phyloP scores from a whole-genome alignment of 331 rosid species.

The Acacia concinna region DNA sequence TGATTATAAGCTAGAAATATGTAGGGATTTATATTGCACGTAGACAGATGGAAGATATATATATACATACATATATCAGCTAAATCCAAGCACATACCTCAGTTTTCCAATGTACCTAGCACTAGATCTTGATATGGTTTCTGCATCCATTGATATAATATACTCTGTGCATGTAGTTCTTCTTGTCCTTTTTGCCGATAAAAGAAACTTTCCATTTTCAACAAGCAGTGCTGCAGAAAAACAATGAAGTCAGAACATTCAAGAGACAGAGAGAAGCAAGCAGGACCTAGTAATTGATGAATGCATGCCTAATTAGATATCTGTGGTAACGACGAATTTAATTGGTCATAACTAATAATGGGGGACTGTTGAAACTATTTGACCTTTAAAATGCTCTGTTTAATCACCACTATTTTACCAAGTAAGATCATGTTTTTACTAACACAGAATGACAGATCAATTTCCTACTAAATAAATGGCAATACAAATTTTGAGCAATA shows the following conservation, averaged over 20 bases:
- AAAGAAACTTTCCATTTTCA: conserved; percentile 93
- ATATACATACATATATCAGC: not conserved
- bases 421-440: not conserved
- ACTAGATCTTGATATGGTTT: conserved; percentile 78
- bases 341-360: not conserved
- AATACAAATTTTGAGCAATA: not conserved
- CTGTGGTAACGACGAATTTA: not conserved
- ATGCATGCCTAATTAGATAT: not conserved
- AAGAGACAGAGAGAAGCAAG: not conserved
- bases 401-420: not conserved
- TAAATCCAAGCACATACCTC: conserved; percentile 48
- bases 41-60: not conserved
- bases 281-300: not conserved
- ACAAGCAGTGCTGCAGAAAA: conserved; percentile 68
- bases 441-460: not conserved
- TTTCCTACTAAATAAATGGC: not conserved
- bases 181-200: conserved; percentile 80
- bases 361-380: not conserved
- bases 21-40: not conserved
- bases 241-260: conserved; percentile 22
- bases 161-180: conserved; percentile 89
- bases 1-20: not conserved
- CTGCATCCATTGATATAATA: conserved; percentile 78
- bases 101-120: conserved; percentile 81
- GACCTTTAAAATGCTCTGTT: not conserved